phyloP scores from a whole-genome alignment of 768 basidiomycete genomes.

The Auricularia auricula-judae region DNA sequence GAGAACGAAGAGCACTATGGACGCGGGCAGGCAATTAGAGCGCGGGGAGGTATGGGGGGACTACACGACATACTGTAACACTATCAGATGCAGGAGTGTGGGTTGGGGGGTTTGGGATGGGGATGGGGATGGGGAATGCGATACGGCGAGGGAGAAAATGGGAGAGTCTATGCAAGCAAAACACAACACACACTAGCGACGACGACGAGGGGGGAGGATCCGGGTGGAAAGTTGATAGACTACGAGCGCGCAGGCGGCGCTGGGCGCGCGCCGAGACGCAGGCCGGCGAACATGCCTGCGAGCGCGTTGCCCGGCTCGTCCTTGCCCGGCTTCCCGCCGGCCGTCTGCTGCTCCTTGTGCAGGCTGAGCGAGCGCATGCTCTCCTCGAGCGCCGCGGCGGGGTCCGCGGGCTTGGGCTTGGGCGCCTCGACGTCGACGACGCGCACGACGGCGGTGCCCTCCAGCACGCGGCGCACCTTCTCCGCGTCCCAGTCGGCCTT shows the following conservation, averaged over 20 bases:
- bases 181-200: too few species aligned
- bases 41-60: too few species aligned
- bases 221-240: neutral
- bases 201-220: too few species aligned
- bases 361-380: slow-evolving; percentile 10
- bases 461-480: slow-evolving; percentile 70
- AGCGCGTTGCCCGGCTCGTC: neutral
- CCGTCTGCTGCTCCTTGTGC: neutral
- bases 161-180: too few species aligned
- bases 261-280: neutral
- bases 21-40: too few species aligned
- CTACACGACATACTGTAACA: too few species aligned
- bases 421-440: slow-evolving; percentile 52
- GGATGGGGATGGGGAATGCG: too few species aligned
- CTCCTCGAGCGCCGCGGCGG: slow-evolving; percentile 12
- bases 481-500: slow-evolving; percentile 48
- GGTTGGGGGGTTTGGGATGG: too few species aligned
- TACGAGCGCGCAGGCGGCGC: neutral
- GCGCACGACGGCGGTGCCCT: slow-evolving; percentile 69
- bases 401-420: neutral
- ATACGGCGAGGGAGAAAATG: too few species aligned
- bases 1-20: too few species aligned
- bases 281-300: neutral
- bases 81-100: too few species aligned
- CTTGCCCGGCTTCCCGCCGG: neutral